phyloP scores from a whole-genome alignment of 371 early-diverging fungal species.

The Lichtheimia corymbifera region DNA sequence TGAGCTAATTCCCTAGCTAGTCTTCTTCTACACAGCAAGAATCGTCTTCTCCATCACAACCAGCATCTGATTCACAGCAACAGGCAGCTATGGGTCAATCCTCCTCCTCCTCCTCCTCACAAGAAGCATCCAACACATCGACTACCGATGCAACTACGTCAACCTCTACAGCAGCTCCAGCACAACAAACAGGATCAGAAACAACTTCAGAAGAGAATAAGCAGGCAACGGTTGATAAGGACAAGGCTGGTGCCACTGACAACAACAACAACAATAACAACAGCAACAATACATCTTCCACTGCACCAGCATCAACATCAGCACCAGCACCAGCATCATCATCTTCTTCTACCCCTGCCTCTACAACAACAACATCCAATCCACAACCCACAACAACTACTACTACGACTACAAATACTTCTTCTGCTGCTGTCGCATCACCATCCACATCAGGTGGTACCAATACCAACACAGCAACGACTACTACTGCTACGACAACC shows the following conservation, averaged over 20 bases:
- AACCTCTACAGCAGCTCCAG: background rate
- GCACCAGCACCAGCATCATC: background rate
- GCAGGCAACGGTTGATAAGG: too few relatives aligned
- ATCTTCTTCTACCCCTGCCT: background rate
- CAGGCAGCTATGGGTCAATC: background rate
- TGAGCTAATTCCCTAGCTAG: too few relatives aligned
- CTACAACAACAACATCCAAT: background rate
- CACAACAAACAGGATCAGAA: background rate
- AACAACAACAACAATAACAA: too few relatives aligned
- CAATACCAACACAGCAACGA: conserved; percentile 5
- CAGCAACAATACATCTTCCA: background rate
- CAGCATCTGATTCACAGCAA: background rate
- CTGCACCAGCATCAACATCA: background rate
- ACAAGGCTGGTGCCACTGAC: too few relatives aligned
- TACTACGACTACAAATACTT: background rate
- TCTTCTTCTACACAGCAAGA: conserved; percentile 1
- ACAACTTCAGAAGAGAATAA: background rate
- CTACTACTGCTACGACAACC: conserved; percentile 9
- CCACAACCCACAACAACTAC: background rate
- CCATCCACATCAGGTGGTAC: conserved; percentile 11
- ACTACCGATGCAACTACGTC: background rate
- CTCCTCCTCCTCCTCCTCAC: background rate
- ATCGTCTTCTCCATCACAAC: background rate
- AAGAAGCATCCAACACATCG: background rate
- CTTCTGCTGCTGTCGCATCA: background rate